Percentiles rank a stretch among this genome's conserved stretches.
phyloP scores from a whole-genome alignment of 2,329 filamentous ascomycete genomes.

The Trichothecium sympodiale region DNA sequence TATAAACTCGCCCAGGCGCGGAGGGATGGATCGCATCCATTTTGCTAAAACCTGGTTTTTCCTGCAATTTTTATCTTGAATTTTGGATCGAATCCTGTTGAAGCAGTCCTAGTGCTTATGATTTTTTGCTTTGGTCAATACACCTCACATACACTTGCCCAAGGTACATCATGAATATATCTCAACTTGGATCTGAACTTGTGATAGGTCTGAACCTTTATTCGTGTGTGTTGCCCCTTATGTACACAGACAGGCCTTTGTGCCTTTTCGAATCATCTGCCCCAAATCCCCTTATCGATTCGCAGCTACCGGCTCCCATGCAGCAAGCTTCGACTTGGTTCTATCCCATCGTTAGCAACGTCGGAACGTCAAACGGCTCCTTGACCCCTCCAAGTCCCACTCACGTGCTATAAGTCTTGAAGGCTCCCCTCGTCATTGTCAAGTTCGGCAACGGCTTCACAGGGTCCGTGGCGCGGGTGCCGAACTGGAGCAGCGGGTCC shows the following conservation, averaged over 20 bases:
- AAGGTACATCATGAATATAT: background rate
- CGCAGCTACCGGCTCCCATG: conserved; percentile 38
- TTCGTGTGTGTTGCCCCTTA: no score
- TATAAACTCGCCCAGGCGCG: conserved; percentile 3
- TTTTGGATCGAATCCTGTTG: no score
- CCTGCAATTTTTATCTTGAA: no score
- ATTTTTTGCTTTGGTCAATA: no score
- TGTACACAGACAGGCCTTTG: conserved; percentile 6
- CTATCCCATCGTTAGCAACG: conserved; percentile 18
- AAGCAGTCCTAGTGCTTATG: no score
- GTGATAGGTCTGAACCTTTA: no score
- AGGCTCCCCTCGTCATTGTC: conserved; percentile 68
- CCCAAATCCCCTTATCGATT: conserved; percentile 14
- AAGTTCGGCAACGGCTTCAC: conserved; percentile 60
- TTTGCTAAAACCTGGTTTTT: conserved; percentile 4
- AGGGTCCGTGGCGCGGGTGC: conserved; percentile 65
- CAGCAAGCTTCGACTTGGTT: conserved; percentile 39
- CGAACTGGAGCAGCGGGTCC: conserved; percentile 60
- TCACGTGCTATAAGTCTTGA: conserved; percentile 91
- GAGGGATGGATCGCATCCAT: background rate
- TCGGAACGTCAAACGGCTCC: background rate
- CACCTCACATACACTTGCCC: conserved; percentile 1
- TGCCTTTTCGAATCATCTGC: no score
- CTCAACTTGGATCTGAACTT: no score
- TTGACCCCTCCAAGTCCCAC: conserved; percentile 26